Percentiles rank a stretch among this genome's conserved stretches.
Conservation (phyloP, 1,284 basidiomycete genomes). For the Apiotrichum mycotoxinovorans region DNA sequence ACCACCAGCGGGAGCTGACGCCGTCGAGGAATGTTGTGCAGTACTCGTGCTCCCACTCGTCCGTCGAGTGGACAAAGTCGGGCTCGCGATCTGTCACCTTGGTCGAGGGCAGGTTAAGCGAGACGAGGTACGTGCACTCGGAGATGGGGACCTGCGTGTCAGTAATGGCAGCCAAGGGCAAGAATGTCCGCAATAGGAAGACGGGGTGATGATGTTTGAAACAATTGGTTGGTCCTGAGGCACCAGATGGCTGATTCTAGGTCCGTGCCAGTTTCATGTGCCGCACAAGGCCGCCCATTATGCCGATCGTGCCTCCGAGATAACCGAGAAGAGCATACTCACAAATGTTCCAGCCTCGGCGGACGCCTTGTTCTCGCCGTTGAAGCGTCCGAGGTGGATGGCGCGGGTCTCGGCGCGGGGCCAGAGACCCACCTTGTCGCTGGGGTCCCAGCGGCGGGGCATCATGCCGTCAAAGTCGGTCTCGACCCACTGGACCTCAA, state of each 20-base stretch:
- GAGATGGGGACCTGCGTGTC: slow-evolving; percentile 62
- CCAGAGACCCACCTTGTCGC: slow-evolving; percentile 53
- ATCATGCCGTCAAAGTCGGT: slow-evolving; percentile 85
- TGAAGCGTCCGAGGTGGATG: slow-evolving; percentile 63
- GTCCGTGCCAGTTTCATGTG: no score
- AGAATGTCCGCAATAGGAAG: not conserved
- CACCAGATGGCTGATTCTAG: no score
- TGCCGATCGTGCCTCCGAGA: no score
- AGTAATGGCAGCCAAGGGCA: not conserved
- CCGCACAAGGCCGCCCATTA: no score
- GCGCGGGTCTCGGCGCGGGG: slow-evolving; percentile 64
- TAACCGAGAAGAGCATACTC: no score
- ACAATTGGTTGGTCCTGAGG: no score
- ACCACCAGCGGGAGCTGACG: slow-evolving; percentile 64
- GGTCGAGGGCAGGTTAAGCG: slow-evolving; percentile 73
- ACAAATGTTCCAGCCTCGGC: slow-evolving; percentile 72
- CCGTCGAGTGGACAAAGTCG: slow-evolving; percentile 57
- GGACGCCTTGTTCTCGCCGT: slow-evolving; percentile 77
- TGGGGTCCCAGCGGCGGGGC: slow-evolving; percentile 57
- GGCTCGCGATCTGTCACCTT: slow-evolving; percentile 64
- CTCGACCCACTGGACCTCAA: slow-evolving; percentile 81
- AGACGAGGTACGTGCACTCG: slow-evolving; percentile 80
- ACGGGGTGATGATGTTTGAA: no score
- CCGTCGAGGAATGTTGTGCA: slow-evolving; percentile 80
- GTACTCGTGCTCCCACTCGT: slow-evolving; percentile 66